These are phyloP conservation scores for Boletus austroedulis DNA, from an alignment of 1,284 basidiomycete genomes.

Conservation along the genomic window DNA sequence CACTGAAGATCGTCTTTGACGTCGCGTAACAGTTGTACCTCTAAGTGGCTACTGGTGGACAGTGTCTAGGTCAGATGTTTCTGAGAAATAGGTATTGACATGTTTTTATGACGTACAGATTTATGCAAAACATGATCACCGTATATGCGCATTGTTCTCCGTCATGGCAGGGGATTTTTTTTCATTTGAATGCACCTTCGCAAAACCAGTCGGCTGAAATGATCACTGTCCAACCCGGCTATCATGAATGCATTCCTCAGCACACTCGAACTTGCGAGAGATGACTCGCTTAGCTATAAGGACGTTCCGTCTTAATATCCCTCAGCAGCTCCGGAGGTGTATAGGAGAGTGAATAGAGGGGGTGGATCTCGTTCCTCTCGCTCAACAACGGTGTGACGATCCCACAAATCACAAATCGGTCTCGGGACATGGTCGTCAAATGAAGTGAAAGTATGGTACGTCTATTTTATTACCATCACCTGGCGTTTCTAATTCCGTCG, in stretches of 20 bases:
- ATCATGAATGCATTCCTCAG: too few species aligned
- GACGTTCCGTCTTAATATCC: too few species aligned
- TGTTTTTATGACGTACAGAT: too few species aligned
- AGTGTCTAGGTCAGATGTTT: not conserved
- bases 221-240: too few species aligned
- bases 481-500: not conserved
- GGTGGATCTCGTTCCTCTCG: conserved; percentile 30
- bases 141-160: too few species aligned
- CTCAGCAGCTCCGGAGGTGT: not conserved
- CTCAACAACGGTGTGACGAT: conserved; percentile 53
- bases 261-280: too few species aligned
- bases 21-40: not conserved
- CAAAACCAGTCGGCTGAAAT: too few species aligned
- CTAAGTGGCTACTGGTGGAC: not conserved
- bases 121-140: too few species aligned
- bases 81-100: too few species aligned
- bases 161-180: too few species aligned
- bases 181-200: too few species aligned
- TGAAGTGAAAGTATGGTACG: conserved; percentile 75
- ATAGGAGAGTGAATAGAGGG: not conserved
- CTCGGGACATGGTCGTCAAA: conserved; percentile 84
- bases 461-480: conserved; percentile 9
- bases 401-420: conserved; percentile 75
- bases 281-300: too few species aligned
- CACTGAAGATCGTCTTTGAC: not conserved